Evolutionary conservation across 768 basidiomycete species (phyloP).

Genomic region (Russula abietina): DNA sequence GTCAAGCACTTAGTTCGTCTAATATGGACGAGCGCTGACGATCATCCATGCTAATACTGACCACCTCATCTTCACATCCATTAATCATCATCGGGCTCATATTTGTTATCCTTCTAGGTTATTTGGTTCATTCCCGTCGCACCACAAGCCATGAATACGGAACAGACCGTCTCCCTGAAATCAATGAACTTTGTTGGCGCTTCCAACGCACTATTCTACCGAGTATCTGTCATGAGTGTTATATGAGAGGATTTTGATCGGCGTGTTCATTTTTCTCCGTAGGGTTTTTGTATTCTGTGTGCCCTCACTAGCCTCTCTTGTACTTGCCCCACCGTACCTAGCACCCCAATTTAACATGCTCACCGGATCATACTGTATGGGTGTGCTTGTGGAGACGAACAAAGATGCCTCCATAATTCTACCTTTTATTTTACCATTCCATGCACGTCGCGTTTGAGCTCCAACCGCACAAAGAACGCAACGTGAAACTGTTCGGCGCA

Average conservation of each 20-base stretch:
- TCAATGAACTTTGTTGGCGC: background rate
- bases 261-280: background rate
- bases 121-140: background rate
- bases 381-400: background rate
- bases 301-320: conserved; percentile 6
- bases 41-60: conserved; percentile 87
- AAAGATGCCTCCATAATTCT: background rate
- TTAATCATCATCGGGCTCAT: conserved; percentile 10
- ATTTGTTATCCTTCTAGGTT: conserved; percentile 3
- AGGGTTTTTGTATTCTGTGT: background rate
- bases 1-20: conserved; percentile 76
- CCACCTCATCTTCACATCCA: conserved; percentile 28
- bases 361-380: background rate
- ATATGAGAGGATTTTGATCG: background rate
- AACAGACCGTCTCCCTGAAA: background rate
- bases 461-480: background rate
- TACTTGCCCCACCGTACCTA: conserved; percentile 1
- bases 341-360: background rate
- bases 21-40: conserved; percentile 65
- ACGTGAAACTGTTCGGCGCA: background rate
- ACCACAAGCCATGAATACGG: background rate
- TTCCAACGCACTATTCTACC: background rate
- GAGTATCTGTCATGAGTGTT: background rate
- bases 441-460: background rate
- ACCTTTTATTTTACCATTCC: background rate